Evolutionary conservation across 805 yeast species (phyloP), one percentile per base, ranked within the genome.

Genomic region (Hanseniaspora clermontiae): DNA sequence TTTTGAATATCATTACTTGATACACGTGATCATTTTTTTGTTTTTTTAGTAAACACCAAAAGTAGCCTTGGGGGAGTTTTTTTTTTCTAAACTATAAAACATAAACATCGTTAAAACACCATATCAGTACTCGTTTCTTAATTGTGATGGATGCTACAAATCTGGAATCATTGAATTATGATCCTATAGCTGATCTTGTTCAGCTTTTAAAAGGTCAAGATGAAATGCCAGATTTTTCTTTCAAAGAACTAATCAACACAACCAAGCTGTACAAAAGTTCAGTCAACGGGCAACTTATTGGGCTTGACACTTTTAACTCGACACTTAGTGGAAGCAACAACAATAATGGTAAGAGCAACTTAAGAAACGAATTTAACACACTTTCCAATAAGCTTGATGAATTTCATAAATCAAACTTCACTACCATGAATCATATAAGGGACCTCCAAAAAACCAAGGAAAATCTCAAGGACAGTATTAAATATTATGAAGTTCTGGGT

Each of bases 391-490:
- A 32, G 17, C 45, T 51, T 10, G 49, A 36, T 12, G 19, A 15
- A 5, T 51, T 51, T 43, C 55, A 51, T n/a, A 24, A 51, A 36
- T 10, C 37, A 15, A 43, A 17, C 19, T 17, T 43, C 15, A 36
- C 15, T n/a, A 29, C 24, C 4, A 31, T 51, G 49, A 27, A 24
- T 20, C 84, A 83, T 42, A 89, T 93, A 59, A 84, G 87, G 61
- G 71, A 76, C 24, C 74, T 93, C 58, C 97, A 93, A 68, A 79
- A 78, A 51, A 82, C 90, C 38, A 93, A 93, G 72, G 80, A 79
- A 65, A 93, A 93, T 67, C 72, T 93, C 50, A 90, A 88, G 1
- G 74, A 81, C 31, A 80, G 93, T 11, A 87, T 93, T 86, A 87
- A 95, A 1, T 81, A 89, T 39, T 74, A 91, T 61, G 87, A 91